phyloP scores from a whole-genome alignment of 805 yeast genomes.

The Suhomyces vadensis region DNA sequence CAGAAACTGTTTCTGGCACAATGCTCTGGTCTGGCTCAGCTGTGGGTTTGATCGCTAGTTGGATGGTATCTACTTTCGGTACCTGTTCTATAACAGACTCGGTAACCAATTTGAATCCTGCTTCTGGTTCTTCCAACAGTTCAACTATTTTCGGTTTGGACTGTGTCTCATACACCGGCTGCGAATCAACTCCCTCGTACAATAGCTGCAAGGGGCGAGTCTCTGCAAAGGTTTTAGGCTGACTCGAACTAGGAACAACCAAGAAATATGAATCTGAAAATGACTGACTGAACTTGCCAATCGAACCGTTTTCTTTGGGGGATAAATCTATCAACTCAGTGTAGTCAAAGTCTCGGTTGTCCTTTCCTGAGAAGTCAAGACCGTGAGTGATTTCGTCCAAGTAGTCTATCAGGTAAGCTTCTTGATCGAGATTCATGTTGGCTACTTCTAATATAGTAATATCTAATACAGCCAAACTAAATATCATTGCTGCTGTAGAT shows the following conservation, averaged over 20 bases:
- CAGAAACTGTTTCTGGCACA: not conserved
- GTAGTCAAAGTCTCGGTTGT: not conserved
- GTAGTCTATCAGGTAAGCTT: not conserved
- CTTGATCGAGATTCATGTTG: conserved; percentile 1
- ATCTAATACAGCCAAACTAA: not conserved
- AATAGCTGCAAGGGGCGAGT: too few species aligned
- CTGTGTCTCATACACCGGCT: too few species aligned
- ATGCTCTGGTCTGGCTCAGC: not conserved
- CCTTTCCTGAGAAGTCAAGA: not conserved
- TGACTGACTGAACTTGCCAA: not conserved
- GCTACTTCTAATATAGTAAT: too few species aligned
- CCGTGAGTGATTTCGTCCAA: conserved; percentile 2
- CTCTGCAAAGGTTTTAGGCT: not conserved
- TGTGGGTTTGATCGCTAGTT: too few species aligned
- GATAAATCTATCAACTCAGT: not conserved
- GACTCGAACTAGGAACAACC: too few species aligned
- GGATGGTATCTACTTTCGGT: too few species aligned
- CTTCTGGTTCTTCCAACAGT: not conserved
- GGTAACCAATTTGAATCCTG: not conserved
- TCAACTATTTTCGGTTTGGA: too few species aligned
- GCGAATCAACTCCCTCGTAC: too few species aligned
- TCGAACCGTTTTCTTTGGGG: too few species aligned
- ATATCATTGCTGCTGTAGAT: not conserved
- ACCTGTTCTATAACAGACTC: too few species aligned
- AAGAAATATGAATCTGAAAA: not conserved